phyloP scores from a whole-genome alignment of 306 rosid genomes.

The Acacia melanoxylon region DNA sequence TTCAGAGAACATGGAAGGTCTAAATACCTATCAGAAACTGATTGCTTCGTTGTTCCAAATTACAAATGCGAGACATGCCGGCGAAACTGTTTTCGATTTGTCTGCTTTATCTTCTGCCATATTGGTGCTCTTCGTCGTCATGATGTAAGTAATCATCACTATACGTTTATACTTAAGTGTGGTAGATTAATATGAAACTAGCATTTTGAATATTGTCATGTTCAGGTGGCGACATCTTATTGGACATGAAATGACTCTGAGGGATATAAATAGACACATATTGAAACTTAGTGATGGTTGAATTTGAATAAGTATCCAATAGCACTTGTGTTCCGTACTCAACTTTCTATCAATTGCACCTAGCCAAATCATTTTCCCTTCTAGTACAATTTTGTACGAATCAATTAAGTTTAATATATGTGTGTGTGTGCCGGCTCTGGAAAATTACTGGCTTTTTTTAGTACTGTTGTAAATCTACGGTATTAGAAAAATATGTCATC shows the following conservation, averaged over 20 bases:
- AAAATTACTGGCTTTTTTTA: not conserved
- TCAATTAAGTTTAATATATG: not conserved
- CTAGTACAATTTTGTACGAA: not conserved
- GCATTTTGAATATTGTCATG: not conserved
- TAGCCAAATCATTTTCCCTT: not conserved
- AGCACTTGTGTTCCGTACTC: not conserved
- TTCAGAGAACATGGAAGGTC: conserved; percentile 51
- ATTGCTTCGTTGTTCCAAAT: conserved; percentile 59
- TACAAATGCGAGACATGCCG: conserved; percentile 59
- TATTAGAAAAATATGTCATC: not conserved
- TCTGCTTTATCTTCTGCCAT: conserved; percentile 62
- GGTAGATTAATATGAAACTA: not conserved
- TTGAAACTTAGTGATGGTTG: not conserved
- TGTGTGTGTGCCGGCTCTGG: not conserved
- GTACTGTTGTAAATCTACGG: not conserved
- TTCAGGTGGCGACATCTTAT: not conserved
- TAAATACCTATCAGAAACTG: conserved; percentile 52
- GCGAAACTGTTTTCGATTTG: conserved; percentile 66
- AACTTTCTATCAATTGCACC: not conserved
- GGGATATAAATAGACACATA: not conserved
- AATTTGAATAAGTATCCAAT: not conserved
- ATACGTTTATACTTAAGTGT: not conserved
- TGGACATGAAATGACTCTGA: not conserved
- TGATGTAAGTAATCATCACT: not conserved
- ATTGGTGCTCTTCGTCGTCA: conserved; percentile 52